Evolutionary conservation across 1,139 yeast genomes (phyloP).

Genomic region (Debaryomyces sp.): DNA sequence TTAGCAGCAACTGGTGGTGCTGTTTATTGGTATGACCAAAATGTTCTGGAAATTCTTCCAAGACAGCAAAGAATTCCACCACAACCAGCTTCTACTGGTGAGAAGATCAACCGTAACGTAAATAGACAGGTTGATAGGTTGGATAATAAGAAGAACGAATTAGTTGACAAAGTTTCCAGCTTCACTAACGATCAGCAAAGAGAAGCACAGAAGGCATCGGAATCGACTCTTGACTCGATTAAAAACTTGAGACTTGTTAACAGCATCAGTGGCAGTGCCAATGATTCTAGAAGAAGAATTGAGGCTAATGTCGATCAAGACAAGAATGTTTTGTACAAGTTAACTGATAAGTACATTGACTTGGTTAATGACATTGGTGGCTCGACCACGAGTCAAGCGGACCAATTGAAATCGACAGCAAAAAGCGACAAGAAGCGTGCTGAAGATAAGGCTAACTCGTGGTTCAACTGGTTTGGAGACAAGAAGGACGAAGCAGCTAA

Average conservation of each 20-base stretch:
- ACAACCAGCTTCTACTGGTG: slow-evolving; percentile 10
- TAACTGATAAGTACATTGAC: slow-evolving; percentile 40
- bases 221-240: slow-evolving; percentile 25
- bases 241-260: slow-evolving; percentile 25
- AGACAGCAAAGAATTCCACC: slow-evolving; percentile 21
- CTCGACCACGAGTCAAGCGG: slow-evolving; percentile 14
- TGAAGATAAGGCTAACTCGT: slow-evolving; percentile 19
- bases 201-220: slow-evolving; percentile 22
- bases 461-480: slow-evolving; percentile 32
- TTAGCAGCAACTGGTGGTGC: slow-evolving; percentile 42
- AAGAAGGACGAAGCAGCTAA: slow-evolving; percentile 22
- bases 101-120: slow-evolving; percentile 17
- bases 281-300: slow-evolving; percentile 17
- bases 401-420: slow-evolving; percentile 3
- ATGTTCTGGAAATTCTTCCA: slow-evolving; percentile 41
- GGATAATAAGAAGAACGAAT: slow-evolving; percentile 20
- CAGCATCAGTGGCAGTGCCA: slow-evolving; percentile 18
- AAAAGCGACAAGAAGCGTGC: slow-evolving; percentile 10
- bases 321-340: slow-evolving; percentile 22
- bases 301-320: slow-evolving; percentile 22
- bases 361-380: slow-evolving; percentile 37
- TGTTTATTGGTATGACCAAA: slow-evolving; percentile 44
- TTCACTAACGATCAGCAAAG: slow-evolving; percentile 27
- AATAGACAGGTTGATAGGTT: slow-evolving; percentile 20
- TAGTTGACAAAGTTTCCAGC: slow-evolving; percentile 23